Conservation (phyloP, 2,329 filamentous ascomycete genomes). For the Aspergillus sp. region DNA sequence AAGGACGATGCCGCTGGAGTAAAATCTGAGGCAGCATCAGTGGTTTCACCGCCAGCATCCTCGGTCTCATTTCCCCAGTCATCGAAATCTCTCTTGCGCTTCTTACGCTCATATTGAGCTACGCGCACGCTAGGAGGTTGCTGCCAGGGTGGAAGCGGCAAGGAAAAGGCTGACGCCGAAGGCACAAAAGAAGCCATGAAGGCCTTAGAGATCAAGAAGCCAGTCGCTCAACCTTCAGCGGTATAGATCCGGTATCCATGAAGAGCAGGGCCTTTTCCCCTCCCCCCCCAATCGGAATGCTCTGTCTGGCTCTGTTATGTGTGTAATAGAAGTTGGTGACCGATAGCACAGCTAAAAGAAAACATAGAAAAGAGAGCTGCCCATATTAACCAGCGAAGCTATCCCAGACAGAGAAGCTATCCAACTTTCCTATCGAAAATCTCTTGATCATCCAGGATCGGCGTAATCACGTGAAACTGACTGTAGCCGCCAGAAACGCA, state of each 20-base stretch:
- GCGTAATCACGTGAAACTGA: neutral
- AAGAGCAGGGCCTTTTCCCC: conserved; percentile 1
- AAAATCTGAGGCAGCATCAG: conserved; percentile 22
- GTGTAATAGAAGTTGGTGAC: neutral
- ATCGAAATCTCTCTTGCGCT: conserved; percentile 25
- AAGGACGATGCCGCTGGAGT: conserved; percentile 17
- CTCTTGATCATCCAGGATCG: neutral
- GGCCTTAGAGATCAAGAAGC: neutral
- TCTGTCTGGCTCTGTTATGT: neutral
- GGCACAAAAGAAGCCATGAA: conserved; percentile 14
- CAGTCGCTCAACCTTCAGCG: conserved; percentile 5
- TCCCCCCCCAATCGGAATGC: neutral
- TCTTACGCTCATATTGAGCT: conserved; percentile 29
- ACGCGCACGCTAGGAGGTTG: conserved; percentile 30
- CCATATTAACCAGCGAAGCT: neutral
- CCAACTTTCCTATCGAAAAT: neutral
- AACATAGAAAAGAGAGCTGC: neutral
- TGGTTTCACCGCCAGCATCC: conserved; percentile 20
- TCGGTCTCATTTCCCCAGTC: conserved; percentile 21
- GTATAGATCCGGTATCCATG: conserved; percentile 4
- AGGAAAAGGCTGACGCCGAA: conserved; percentile 30
- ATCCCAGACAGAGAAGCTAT: neutral
- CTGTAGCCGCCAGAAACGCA: neutral
- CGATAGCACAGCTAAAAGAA: neutral
- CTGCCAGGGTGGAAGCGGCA: conserved; percentile 32